Percentiles rank a stretch among this genome's conserved stretches.
phyloP scores from a whole-genome alignment of 2,329 filamentous ascomycete genomes.

The Drechslerella coelobrocha region DNA sequence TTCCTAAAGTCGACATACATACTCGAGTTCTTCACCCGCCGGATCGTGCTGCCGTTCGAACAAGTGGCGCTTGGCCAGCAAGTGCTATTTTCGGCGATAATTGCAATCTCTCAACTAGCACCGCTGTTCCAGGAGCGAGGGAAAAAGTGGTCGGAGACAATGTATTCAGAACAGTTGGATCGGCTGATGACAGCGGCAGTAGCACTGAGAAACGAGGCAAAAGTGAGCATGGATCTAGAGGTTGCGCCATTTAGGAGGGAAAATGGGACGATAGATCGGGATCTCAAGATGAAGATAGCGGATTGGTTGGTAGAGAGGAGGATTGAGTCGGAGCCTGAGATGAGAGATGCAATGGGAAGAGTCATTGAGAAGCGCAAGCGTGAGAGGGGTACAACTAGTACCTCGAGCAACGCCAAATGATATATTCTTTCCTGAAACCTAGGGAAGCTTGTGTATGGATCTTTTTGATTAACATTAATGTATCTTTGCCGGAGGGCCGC shows the following conservation, averaged over 20 bases:
- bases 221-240: slow-evolving; percentile 75
- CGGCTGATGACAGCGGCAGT: slow-evolving; percentile 69
- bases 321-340: slow-evolving; percentile 78
- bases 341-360: slow-evolving; percentile 76
- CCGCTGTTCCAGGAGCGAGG: slow-evolving; percentile 66
- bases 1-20: slow-evolving; percentile 64
- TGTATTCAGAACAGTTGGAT: slow-evolving; percentile 64
- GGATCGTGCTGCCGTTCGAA: slow-evolving; percentile 81
- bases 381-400: slow-evolving; percentile 66
- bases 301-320: slow-evolving; percentile 90
- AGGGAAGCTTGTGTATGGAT: too few species aligned
- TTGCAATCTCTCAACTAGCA: slow-evolving; percentile 81
- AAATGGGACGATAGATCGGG: slow-evolving; percentile 65
- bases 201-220: slow-evolving; percentile 72
- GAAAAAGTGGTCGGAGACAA: slow-evolving; percentile 55
- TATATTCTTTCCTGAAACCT: not conserved
- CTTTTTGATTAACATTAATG: too few species aligned
- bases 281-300: slow-evolving; percentile 74
- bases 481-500: too few species aligned
- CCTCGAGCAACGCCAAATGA: slow-evolving; percentile 60
- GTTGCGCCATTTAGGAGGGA: slow-evolving; percentile 82
- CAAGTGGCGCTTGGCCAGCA: slow-evolving; percentile 76
- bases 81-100: slow-evolving; percentile 77
- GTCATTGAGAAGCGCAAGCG: slow-evolving; percentile 69
- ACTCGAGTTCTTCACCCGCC: slow-evolving; percentile 58